Evolutionary conservation across 1,284 basidiomycete species (phyloP).

Genomic region (Apiotrichum akiyoshidainum): DNA sequence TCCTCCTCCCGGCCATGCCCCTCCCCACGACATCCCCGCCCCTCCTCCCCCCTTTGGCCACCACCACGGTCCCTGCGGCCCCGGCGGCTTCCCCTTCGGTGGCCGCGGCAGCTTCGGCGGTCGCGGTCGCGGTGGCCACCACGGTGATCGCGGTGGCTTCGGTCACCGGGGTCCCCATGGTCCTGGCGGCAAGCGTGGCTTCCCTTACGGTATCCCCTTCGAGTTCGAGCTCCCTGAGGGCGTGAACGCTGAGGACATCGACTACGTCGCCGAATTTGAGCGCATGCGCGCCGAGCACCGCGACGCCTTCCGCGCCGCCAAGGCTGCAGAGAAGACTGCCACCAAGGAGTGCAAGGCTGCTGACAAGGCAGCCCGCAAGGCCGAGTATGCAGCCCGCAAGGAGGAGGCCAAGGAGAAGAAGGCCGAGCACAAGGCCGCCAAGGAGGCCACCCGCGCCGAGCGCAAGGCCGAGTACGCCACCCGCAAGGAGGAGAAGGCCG

Average conservation of each 20-base stretch:
- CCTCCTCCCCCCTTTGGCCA: no score
- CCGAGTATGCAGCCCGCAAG: not conserved
- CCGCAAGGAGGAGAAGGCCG: not conserved
- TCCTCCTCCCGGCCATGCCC: no score
- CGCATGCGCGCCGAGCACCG: not conserved
- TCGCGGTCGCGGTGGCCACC: not conserved
- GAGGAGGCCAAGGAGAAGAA: not conserved
- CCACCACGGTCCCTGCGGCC: not conserved
- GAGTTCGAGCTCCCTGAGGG: slow-evolving; percentile 8
- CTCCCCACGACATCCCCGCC: no score
- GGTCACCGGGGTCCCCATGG: no score
- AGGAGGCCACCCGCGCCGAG: not conserved
- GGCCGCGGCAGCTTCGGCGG: not conserved
- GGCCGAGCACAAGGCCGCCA: not conserved
- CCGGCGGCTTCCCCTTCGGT: not conserved
- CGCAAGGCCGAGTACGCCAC: not conserved
- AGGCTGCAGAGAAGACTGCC: not conserved
- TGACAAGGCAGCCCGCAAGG: not conserved
- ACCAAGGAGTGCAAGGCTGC: not conserved
- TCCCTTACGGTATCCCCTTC: not conserved
- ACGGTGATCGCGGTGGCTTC: not conserved
- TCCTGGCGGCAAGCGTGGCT: not conserved
- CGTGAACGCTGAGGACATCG: slow-evolving; percentile 5
- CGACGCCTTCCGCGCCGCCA: not conserved
- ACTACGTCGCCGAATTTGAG: slow-evolving; percentile 8